phyloP scores from a whole-genome alignment of 768 basidiomycete species.

The Boletus pseudo-olivaceus region DNA sequence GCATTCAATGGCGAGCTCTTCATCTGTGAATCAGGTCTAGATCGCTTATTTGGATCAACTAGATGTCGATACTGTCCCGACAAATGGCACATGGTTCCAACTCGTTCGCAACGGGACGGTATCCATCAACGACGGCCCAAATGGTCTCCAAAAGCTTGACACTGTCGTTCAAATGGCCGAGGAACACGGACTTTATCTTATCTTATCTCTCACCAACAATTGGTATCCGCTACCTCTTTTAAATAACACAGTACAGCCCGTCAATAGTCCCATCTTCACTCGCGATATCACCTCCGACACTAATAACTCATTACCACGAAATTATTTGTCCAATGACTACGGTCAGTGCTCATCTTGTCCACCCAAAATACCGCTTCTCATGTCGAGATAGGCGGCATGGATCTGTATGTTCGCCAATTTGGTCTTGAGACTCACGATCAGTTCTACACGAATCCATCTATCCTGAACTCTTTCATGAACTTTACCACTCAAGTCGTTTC shows the following conservation, averaged over 20 bases:
- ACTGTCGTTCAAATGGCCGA: constrained; percentile 52
- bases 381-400: constrained; percentile 53
- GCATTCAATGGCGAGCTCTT: constrained; percentile 57
- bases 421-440: constrained; percentile 45
- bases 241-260: constrained; percentile 16
- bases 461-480: constrained; percentile 53
- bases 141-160: constrained; percentile 63
- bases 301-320: constrained; percentile 44
- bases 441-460: constrained; percentile 52
- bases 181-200: constrained; percentile 49
- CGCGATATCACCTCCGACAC: constrained; percentile 31
- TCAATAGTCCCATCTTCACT: constrained; percentile 4
- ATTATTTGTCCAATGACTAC: constrained; percentile 59
- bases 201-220: constrained; percentile 60
- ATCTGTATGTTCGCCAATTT: constrained; percentile 56
- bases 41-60: constrained; percentile 7
- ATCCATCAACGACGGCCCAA: constrained; percentile 55
- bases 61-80: constrained; percentile 53
- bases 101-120: constrained; percentile 51
- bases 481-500: constrained; percentile 52
- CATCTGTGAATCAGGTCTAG: background rate
- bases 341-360: constrained; percentile 33
- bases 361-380: constrained; percentile 1
- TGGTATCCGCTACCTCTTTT: constrained; percentile 46
- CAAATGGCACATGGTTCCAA: constrained; percentile 64